Evolutionary conservation across 352 stramenopile species (phyloP), one percentile per base, ranked within the genome.

Genomic region (Thalassiosira mediterranea): DNA sequence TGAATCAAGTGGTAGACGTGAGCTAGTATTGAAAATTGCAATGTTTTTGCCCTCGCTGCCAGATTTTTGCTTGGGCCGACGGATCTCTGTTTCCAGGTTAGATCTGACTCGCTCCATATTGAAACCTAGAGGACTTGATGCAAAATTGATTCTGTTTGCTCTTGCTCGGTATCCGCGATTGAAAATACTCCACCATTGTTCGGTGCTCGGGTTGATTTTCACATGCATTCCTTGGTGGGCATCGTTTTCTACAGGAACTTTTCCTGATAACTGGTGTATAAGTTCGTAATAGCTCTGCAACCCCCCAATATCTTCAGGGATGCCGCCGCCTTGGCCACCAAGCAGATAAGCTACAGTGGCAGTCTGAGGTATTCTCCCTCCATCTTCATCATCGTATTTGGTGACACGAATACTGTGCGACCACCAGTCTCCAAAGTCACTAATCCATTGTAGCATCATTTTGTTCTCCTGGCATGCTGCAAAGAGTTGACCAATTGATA

Each of bases 401-500:
- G 32, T 47, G n/a, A 72, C 34, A 17, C 25, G 21, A 13, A 64
- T 61, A 10, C 15, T 47, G 37, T 72, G 62, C 1, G 32, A 46
- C 15, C 44, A 72, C 48, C 48, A 72, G 29, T 63, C 48, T 10
- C 62, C 62, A 17, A 64, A 28, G 13, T 72, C 62, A 17, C 53
- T 7, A 32, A 72, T 37, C 1, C 21, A 72, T 21, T 72, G 62
- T 4, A 72, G 23, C 5, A 26, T 46, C 10, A 68, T 0, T 19
- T 51, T 51, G 31, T 42, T 40, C n/a, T 15, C 25, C 15, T 75
- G 23, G 17, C 59, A n/a, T 0, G 49, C 29, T 28, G 40, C n/a
- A 53, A 69, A 75, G 4, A 75, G 13, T 26, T 75, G 42, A 1
- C 42, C 65, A 8, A 75, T 32, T 13, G 37, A 56, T 13, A 75